Conservation (phyloP, 306 rosid genomes). For the Luffa aegyptiaca region DNA sequence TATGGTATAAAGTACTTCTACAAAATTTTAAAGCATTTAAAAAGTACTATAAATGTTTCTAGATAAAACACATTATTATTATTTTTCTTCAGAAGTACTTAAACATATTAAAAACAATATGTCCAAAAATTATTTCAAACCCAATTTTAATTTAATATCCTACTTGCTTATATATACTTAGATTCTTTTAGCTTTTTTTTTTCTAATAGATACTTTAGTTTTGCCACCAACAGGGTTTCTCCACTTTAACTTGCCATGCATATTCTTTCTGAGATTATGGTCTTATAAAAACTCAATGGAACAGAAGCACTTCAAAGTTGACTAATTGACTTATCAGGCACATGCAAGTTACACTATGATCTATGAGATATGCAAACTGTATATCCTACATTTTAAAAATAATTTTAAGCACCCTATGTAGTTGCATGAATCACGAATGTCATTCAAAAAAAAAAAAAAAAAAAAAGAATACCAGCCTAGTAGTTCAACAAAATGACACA, state of each 20-base stretch:
- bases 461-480: neutral
- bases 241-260: neutral
- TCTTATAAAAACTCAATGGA: neutral
- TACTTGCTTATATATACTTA: neutral
- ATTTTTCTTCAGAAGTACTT: neutral
- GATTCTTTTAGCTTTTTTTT: neutral
- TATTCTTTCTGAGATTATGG: neutral
- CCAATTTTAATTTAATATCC: neutral
- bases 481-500: neutral
- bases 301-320: neutral
- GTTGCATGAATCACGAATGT: neutral
- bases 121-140: no score
- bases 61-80: no score
- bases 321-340: neutral
- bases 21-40: no score
- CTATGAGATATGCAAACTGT: neutral
- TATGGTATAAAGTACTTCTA: neutral
- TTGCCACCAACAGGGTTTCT: neutral
- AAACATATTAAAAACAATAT: no score
- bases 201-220: neutral
- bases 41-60: no score
- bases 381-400: neutral
- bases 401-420: neutral
- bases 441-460: neutral
- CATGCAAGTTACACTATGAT: neutral